Evolutionary conservation across 306 rosid genomes (phyloP).

Genomic region (Quercus robur): DNA sequence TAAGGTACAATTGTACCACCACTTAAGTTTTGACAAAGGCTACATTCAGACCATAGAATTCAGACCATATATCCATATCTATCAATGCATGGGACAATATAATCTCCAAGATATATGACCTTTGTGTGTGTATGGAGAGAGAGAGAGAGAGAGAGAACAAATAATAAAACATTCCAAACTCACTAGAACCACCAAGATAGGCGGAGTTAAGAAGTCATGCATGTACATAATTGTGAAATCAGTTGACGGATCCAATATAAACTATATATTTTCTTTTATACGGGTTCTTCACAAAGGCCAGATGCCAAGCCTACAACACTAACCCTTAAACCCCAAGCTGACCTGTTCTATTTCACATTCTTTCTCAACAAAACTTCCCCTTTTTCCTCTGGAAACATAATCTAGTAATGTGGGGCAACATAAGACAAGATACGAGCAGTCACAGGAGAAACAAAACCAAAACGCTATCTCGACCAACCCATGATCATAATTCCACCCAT

Average conservation of each 20-base stretch:
- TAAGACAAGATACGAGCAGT: not conserved
- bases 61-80: no score
- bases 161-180: not conserved
- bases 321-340: not conserved
- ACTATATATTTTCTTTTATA: not conserved
- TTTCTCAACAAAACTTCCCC: constrained; percentile 2
- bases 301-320: not conserved
- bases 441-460: not conserved
- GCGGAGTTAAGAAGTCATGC: not conserved
- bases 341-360: not conserved
- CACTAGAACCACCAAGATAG: not conserved
- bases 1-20: no score
- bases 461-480: not conserved
- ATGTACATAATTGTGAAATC: not conserved
- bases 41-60: no score
- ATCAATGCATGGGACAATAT: no score
- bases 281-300: not conserved
- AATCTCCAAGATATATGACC: no score
- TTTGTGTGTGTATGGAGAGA: no score
- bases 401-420: not conserved
- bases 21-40: no score
- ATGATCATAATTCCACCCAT: constrained; percentile 2
- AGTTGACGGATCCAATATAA: not conserved
- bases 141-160: no score
- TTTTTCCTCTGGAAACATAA: not conserved